These are phyloP conservation scores for Euphorbia pulcherrima DNA, from an alignment of 345 rosid species.

Conservation along the genomic window DNA sequence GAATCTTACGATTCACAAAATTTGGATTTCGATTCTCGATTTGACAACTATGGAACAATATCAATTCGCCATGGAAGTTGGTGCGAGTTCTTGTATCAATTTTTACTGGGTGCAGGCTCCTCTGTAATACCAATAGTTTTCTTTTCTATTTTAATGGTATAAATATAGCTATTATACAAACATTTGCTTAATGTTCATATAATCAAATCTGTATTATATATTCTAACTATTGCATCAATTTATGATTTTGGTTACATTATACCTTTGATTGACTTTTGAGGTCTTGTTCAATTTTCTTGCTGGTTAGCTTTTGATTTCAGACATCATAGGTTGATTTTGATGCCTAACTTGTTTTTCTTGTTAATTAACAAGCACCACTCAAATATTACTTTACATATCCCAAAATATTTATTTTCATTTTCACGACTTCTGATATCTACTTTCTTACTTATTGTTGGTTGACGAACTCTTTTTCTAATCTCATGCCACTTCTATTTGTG, in stretches of 20 bases:
- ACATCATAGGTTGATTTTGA: too few species aligned
- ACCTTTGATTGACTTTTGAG: not conserved
- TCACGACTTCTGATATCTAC: not conserved
- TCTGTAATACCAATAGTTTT: not conserved
- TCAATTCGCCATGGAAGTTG: too few species aligned
- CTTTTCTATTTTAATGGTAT: not conserved
- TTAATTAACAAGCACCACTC: too few species aligned
- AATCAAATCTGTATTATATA: too few species aligned
- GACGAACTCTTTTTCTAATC: not conserved
- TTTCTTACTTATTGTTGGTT: not conserved
- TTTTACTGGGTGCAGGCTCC: not conserved
- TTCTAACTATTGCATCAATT: conserved; percentile 3
- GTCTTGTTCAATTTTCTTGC: not conserved
- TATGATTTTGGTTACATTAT: not conserved
- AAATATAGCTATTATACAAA: not conserved
- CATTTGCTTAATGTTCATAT: not conserved
- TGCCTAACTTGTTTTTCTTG: too few species aligned
- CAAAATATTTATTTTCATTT: not conserved
- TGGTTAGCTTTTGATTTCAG: not conserved
- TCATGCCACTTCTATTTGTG: not conserved
- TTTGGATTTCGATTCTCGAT: too few species aligned
- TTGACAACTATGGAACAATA: too few species aligned
- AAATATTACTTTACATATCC: not conserved
- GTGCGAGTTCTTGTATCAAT: not conserved
- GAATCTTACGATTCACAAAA: too few species aligned